Base-by-base conservation (phyloP, 441 rosid species). In the Erysimum cheiri region DNA sequence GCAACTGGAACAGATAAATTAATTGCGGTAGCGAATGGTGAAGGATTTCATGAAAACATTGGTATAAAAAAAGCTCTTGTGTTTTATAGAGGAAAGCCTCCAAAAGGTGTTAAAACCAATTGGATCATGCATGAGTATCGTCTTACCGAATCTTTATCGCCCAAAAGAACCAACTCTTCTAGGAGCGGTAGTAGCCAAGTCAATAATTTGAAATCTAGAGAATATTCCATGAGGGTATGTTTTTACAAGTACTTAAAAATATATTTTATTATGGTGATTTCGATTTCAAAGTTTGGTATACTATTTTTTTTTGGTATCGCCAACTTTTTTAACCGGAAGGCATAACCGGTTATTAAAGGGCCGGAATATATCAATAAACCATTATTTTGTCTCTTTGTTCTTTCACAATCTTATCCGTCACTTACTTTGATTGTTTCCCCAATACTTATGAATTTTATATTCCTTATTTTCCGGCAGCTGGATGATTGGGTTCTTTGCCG, bases 121-220 rank as follows among this genome's bases (percentile, higher is more conserved):
- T 93, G 98, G 98, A 93, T 93, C 77, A 93, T 93, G 98, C 98
- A 93, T 71, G 98, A 93, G 64, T 93, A 91, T 84, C 87, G 98
- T 61, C 88, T 93, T 26, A 59, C 91, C 0, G 91, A 91, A 4
- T 60, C 80, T 49, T 60, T 60, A 32, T 54, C 83, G 4, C 72
- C 69, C 53, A 70, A 76, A 70, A 19, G 63, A 69, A 9, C 43
- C 22, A 35, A 1, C 44, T 55, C 3, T 50, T 52, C 66, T 59
- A 40, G 15, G 39, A 63, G 62, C 49, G 15, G 24, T 54, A 0
- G 59, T 64, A 48, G 26, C 74, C 33, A 39, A 62, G 26, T 54
- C 76, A 58, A 28, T 70, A 47, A 43, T 75, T 53, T 55, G 26
- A 91, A 80, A 72, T 78, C 86, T 9, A 89, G 80, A 76, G 90